phyloP scores from a whole-genome alignment of 2,329 filamentous ascomycete species.

The Colletotrichum abscissum region DNA sequence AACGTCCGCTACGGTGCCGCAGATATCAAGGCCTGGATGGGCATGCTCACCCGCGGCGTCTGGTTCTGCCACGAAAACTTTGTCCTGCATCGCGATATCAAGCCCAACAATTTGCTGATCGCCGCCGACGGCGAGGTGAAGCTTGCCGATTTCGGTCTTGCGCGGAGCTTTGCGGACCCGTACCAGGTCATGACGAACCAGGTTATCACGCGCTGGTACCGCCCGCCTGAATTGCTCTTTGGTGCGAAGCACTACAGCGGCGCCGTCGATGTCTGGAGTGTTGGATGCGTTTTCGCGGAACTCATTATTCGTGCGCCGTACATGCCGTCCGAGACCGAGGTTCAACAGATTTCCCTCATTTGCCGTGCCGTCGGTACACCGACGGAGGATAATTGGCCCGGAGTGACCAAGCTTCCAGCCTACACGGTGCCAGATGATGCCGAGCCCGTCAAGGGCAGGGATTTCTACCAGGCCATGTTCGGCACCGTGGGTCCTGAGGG shows the following conservation, averaged over 20 bases:
- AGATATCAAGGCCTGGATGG: slow-evolving; percentile 99
- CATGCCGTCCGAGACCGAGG: slow-evolving; percentile 84
- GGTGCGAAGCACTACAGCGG: slow-evolving; percentile 90
- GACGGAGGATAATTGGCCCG: slow-evolving; percentile 95
- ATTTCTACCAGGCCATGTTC: slow-evolving; percentile 82
- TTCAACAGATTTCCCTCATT: slow-evolving; percentile 88
- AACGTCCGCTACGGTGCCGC: slow-evolving; percentile 83
- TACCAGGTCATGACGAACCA: slow-evolving; percentile 90
- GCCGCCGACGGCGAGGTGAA: slow-evolving; percentile 94
- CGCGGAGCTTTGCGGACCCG: slow-evolving; percentile 88
- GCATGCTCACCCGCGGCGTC: slow-evolving; percentile 91
- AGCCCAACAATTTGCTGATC: slow-evolving; percentile 97
- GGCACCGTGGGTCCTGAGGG: slow-evolving; percentile 84
- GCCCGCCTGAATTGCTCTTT: slow-evolving; percentile 92
- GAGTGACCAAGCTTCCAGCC: slow-evolving; percentile 81
- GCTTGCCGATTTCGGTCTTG: slow-evolving; percentile 96
- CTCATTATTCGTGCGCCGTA: slow-evolving; percentile 86
- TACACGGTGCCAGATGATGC: slow-evolving; percentile 78
- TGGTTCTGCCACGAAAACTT: slow-evolving; percentile 98
- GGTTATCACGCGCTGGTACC: slow-evolving; percentile 97
- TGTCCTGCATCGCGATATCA: slow-evolving; percentile 96
- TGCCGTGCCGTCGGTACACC: slow-evolving; percentile 89
- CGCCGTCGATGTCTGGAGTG: slow-evolving; percentile 93
- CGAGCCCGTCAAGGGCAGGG: slow-evolving; percentile 71
- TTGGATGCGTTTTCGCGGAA: slow-evolving; percentile 93